Percentiles rank a stretch among this genome's conserved stretches.
Conservation (phyloP, 2,329 filamentous ascomycete species). For the Alternaria sp. region DNA sequence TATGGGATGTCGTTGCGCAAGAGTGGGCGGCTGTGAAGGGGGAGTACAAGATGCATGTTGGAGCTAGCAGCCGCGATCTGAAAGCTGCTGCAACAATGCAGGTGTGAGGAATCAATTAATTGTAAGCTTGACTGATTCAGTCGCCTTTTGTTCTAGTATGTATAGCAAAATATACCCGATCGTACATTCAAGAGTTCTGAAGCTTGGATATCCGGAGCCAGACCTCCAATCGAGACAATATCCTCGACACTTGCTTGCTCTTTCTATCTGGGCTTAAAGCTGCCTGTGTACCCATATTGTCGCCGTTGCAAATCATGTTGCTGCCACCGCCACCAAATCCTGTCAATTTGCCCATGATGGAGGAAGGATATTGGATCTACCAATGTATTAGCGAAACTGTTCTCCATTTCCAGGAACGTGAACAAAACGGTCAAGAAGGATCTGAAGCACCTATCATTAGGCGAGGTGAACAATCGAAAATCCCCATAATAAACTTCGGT, state of each 20-base stretch:
- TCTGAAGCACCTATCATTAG: conserved; percentile 23
- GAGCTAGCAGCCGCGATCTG: neutral
- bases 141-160: neutral
- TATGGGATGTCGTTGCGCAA: neutral
- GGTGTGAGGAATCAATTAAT: neutral
- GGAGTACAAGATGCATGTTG: neutral
- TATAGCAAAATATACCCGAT: conserved; percentile 3
- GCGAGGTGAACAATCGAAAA: conserved; percentile 36
- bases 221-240: neutral
- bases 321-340: conserved; percentile 44
- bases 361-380: conserved; percentile 43
- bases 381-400: neutral
- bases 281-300: neutral
- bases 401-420: too few relatives aligned
- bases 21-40: neutral
- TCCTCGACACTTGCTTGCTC: neutral
- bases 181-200: neutral
- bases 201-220: neutral
- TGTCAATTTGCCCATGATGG: conserved; percentile 43
- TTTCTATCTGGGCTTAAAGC: neutral
- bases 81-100: neutral
- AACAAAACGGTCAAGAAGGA: too few relatives aligned
- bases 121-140: neutral
- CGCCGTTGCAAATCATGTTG: neutral
- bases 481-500: conserved; percentile 34